These are phyloP conservation scores for Clarkia xantiana DNA, from an alignment of 345 rosid species.

Conservation along the genomic window DNA sequence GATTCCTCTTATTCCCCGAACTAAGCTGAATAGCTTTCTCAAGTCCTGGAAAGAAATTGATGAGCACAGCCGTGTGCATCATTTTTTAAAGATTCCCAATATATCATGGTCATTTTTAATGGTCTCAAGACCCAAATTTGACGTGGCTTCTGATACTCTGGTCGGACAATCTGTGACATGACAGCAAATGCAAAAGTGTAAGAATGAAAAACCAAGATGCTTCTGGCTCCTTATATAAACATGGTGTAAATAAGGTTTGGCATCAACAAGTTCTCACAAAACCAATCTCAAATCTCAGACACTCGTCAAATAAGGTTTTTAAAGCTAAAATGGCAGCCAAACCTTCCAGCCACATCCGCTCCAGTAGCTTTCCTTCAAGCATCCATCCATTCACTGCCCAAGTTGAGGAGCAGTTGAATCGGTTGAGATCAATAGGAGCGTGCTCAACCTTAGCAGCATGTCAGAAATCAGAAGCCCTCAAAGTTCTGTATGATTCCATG, in stretches of 20 bases:
- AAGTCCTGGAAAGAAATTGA: too few species aligned
- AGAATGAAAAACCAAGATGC: not conserved
- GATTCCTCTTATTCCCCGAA: not conserved
- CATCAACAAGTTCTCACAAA: not conserved
- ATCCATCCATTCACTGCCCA: not conserved
- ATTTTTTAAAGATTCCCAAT: too few species aligned
- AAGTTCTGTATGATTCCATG: conserved; percentile 6
- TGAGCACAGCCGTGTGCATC: too few species aligned
- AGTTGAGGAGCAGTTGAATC: conserved; percentile 5
- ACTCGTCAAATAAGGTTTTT: not conserved
- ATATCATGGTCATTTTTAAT: too few species aligned
- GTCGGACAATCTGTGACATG: not conserved
- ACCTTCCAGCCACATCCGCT: conserved; percentile 1
- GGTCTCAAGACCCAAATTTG: too few species aligned
- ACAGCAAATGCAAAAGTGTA: conserved; percentile 1
- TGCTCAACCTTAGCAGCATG: conserved; percentile 6
- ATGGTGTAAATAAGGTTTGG: not conserved
- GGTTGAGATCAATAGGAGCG: not conserved
- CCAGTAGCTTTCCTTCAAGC: conserved; percentile 9
- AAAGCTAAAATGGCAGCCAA: not conserved
- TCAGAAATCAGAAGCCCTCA: conserved; percentile 8
- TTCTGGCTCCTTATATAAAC: not conserved
- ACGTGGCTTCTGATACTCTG: too few species aligned
- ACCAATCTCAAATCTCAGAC: not conserved
- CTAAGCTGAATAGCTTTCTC: not conserved